Percentiles rank a stretch among this genome's conserved stretches.
Evolutionary conservation across 306 rosid species (phyloP).

Genomic region (Gillenia trifoliata): DNA sequence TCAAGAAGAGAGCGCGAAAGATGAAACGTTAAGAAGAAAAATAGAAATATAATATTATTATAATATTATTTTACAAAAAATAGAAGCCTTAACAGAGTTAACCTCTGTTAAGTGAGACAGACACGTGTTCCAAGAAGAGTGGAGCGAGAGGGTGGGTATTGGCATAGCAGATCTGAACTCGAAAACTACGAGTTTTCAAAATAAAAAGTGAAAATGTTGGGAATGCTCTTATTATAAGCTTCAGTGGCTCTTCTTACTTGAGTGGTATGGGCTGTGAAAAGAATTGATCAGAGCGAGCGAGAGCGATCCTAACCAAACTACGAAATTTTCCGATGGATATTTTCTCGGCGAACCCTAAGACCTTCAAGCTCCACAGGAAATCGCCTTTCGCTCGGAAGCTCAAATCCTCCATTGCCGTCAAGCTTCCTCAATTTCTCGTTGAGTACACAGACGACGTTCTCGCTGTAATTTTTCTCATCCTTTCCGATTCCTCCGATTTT

Average conservation of each 20-base stretch:
- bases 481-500: neutral
- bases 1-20: too few species aligned
- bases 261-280: neutral
- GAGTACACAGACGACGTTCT: constrained; percentile 17
- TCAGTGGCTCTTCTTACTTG: neutral
- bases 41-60: too few species aligned
- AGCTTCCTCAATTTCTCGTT: constrained; percentile 17
- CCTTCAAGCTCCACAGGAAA: constrained; percentile 14
- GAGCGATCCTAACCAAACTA: neutral
- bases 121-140: too few species aligned
- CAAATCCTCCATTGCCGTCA: constrained; percentile 20
- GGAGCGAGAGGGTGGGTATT: too few species aligned
- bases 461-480: constrained; percentile 9
- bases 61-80: too few species aligned
- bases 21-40: too few species aligned
- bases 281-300: neutral
- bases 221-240: too few species aligned
- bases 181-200: too few species aligned
- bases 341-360: constrained; percentile 11
- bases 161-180: too few species aligned
- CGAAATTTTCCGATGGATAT: constrained; percentile 12
- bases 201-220: too few species aligned
- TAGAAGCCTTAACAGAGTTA: too few species aligned
- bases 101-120: too few species aligned
- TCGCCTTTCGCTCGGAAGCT: constrained; percentile 9